Percentiles rank a stretch among this genome's conserved stretches.
phyloP scores from a whole-genome alignment of 345 rosid species.

The Gynandropsis gynandra region DNA sequence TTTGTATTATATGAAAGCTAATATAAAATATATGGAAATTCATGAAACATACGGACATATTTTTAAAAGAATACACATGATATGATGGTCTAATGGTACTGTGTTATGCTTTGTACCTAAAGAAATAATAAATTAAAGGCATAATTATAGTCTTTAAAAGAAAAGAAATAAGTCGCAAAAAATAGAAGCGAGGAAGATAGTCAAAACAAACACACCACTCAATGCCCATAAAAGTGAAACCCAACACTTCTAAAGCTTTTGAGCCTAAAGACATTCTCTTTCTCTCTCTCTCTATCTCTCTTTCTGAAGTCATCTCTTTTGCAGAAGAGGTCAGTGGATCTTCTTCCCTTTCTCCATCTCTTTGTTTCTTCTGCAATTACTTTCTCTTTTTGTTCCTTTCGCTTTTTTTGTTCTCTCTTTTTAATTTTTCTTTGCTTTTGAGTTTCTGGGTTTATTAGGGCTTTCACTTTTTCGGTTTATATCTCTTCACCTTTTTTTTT shows the following conservation, averaged over 20 bases:
- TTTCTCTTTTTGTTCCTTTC: conserved; percentile 9
- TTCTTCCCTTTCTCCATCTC: conserved; percentile 27
- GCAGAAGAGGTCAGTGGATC: conserved; percentile 28
- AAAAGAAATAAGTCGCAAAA: too few relatives aligned
- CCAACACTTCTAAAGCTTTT: conserved; percentile 22
- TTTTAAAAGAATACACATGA: too few relatives aligned
- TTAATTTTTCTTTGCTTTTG: conserved; percentile 13
- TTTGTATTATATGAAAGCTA: too few relatives aligned
- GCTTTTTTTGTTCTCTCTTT: neutral
- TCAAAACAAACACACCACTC: conserved; percentile 34
- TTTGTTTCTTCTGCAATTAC: conserved; percentile 32
- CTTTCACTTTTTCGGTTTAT: conserved; percentile 11
- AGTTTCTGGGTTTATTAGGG: conserved; percentile 23
- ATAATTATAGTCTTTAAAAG: neutral
- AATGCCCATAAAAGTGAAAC: conserved; percentile 29
- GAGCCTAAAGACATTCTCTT: conserved; percentile 15
- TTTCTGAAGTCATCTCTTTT: conserved; percentile 24
- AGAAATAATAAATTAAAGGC: too few relatives aligned
- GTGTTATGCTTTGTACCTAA: too few relatives aligned
- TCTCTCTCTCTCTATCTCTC: conserved; percentile 20
- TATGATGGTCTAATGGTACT: too few relatives aligned
- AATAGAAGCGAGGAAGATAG: conserved; percentile 4
- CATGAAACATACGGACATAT: too few relatives aligned
- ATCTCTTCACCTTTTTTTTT: conserved; percentile 28
- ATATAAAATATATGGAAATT: too few relatives aligned